phyloP scores from a whole-genome alignment of 179 eudicot genomes.

The Patellifolia procumbens region DNA sequence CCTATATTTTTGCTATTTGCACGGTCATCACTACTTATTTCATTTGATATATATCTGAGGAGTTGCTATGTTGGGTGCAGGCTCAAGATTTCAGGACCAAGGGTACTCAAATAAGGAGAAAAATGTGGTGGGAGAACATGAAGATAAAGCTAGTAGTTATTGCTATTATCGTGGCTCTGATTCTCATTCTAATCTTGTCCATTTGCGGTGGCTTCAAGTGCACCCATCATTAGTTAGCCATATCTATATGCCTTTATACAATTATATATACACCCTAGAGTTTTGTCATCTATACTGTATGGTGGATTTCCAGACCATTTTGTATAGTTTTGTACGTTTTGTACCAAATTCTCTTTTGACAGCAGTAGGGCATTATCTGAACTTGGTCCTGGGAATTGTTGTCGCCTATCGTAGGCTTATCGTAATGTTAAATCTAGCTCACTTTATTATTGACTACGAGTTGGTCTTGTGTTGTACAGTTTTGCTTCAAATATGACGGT shows the following conservation, averaged over 20 bases:
- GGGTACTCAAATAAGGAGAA: slow-evolving; percentile 26
- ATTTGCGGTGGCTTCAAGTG: slow-evolving; percentile 31
- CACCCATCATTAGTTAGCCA: slow-evolving; percentile 7
- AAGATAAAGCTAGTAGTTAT: slow-evolving; percentile 31
- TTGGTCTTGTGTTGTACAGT: too few species aligned
- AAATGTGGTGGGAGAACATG: slow-evolving; percentile 31
- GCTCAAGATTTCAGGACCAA: slow-evolving; percentile 34
- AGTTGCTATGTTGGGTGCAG: slow-evolving; percentile 14
- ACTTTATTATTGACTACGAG: too few species aligned
- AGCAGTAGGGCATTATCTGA: slow-evolving; percentile 1
- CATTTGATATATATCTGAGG: slow-evolving; percentile 9
- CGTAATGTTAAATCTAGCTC: neutral
- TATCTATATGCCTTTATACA: slow-evolving; percentile 2
- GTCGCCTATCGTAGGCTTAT: too few species aligned
- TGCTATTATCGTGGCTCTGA: slow-evolving; percentile 20
- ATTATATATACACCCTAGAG: neutral
- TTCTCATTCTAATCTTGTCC: slow-evolving; percentile 26
- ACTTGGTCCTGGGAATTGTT: neutral
- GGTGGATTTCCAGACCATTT: neutral
- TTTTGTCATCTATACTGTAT: neutral
- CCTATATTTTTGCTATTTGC: neutral
- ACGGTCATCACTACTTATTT: neutral
- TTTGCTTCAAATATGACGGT: too few species aligned
- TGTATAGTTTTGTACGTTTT: slow-evolving; percentile 32
- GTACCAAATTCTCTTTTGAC: neutral